Percentiles rank a stretch among this genome's conserved stretches.
phyloP scores from a whole-genome alignment of 176 grass and related monocot species.

The Elaeis guineensis region DNA sequence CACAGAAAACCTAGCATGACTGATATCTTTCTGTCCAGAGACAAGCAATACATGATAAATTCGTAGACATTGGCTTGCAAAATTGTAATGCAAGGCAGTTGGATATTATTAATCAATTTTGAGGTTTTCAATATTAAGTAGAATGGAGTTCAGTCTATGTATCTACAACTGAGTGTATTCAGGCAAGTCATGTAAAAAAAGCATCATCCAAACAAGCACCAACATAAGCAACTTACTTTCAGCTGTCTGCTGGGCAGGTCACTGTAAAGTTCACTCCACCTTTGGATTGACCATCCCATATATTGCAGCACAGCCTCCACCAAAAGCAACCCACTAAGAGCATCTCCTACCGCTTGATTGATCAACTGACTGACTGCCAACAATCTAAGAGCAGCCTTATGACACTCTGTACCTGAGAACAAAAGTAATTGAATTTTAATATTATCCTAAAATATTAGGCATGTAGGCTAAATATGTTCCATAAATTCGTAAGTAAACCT shows the following conservation, averaged over 20 bases:
- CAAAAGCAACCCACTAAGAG: constrained; percentile 78
- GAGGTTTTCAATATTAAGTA: no score
- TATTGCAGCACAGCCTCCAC: constrained; percentile 79
- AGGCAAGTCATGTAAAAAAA: neutral
- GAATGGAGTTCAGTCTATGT: no score
- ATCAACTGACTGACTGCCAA: constrained; percentile 65
- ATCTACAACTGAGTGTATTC: no score
- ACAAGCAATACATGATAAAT: no score
- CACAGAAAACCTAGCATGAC: no score
- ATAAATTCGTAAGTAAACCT: constrained; percentile 23
- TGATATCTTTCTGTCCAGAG: no score
- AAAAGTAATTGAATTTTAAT: neutral
- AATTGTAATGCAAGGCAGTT: no score
- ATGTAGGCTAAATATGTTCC: neutral
- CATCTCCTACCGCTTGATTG: constrained; percentile 90
- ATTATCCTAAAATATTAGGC: no score
- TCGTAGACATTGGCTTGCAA: no score
- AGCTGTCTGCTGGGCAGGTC: constrained; percentile 89
- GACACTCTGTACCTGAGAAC: constrained; percentile 35
- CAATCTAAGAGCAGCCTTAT: constrained; percentile 60
- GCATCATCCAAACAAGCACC: neutral
- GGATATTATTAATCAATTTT: no score
- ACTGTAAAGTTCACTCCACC: constrained; percentile 77
- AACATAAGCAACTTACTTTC: constrained; percentile 29
- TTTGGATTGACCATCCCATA: constrained; percentile 76